Evolutionary conservation across 2,329 filamentous ascomycete species (phyloP).

Genomic region (Aspergillus clavatus): DNA sequence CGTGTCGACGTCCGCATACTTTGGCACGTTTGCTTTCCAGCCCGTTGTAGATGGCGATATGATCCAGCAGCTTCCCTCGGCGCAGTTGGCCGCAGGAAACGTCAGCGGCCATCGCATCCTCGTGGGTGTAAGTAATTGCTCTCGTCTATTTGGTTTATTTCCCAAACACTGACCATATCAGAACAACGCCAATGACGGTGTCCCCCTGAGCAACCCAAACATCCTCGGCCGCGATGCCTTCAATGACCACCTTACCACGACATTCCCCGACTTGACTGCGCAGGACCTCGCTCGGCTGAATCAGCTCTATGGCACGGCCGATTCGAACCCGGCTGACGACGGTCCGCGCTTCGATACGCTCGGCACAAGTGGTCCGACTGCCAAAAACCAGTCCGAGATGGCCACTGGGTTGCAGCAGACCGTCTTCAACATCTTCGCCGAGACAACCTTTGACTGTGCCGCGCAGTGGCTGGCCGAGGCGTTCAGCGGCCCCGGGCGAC

Average conservation of each 20-base stretch:
- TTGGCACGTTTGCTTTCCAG: slow-evolving; percentile 42
- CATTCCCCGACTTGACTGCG: slow-evolving; percentile 35
- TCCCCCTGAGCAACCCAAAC: slow-evolving; percentile 42
- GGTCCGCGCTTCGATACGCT: slow-evolving; percentile 35
- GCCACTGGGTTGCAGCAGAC: slow-evolving; percentile 52
- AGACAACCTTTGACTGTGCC: slow-evolving; percentile 53
- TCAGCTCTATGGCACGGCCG: slow-evolving; percentile 32
- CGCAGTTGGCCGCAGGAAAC: slow-evolving; percentile 32
- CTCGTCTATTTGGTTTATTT: neutral
- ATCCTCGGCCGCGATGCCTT: slow-evolving; percentile 43
- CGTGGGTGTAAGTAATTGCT: slow-evolving; percentile 16
- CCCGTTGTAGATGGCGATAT: slow-evolving; percentile 43
- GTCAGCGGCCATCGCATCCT: slow-evolving; percentile 39
- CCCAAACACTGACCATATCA: neutral
- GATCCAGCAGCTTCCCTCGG: slow-evolving; percentile 35
- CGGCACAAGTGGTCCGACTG: slow-evolving; percentile 40
- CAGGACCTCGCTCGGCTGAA: slow-evolving; percentile 28
- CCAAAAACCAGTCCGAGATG: slow-evolving; percentile 47
- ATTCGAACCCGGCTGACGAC: slow-evolving; percentile 20
- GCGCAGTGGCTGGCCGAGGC: slow-evolving; percentile 53
- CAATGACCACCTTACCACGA: slow-evolving; percentile 34
- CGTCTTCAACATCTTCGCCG: slow-evolving; percentile 50
- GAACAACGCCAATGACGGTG: slow-evolving; percentile 51
- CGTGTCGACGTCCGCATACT: slow-evolving; percentile 31
- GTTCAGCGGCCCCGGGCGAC: slow-evolving; percentile 30